phyloP scores from a whole-genome alignment of 1,284 basidiomycete species.

The Taiwanofungus camphoratus region DNA sequence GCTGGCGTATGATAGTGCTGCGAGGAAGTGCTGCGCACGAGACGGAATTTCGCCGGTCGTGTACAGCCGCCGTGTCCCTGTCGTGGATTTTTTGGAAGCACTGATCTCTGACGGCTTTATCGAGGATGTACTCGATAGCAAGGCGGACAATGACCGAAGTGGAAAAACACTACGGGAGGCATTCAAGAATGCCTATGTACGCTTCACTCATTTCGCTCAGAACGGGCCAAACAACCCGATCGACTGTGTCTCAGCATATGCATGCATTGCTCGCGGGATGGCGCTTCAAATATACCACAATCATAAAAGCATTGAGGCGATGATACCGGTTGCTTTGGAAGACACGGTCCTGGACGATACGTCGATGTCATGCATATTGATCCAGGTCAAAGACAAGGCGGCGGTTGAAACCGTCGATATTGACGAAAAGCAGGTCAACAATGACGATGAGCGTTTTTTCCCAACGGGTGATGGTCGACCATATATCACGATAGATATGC shows the following conservation, averaged over 20 bases:
- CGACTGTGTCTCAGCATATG: neutral
- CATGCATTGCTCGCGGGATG: conserved; percentile 7
- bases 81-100: conserved; percentile 5
- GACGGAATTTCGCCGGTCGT: neutral
- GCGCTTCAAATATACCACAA: conserved; percentile 1
- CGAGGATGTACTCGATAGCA: neutral
- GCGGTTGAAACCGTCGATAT: neutral
- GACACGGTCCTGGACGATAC: neutral
- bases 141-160: neutral
- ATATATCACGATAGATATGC: conserved; percentile 10
- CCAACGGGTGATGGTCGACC: neutral
- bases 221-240: neutral
- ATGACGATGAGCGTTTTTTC: neutral
- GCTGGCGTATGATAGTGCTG: conserved; percentile 8
- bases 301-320: conserved; percentile 4
- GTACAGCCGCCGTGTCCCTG: neutral
- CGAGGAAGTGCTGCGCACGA: neutral
- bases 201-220: conserved; percentile 10
- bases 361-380: conserved; percentile 5
- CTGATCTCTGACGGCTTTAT: neutral
- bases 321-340: conserved; percentile 7
- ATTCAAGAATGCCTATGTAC: conserved; percentile 8
- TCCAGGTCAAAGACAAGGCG: conserved; percentile 5
- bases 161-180: conserved; percentile 2
- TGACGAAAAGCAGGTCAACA: neutral